These are phyloP conservation scores for Rhodotorula glutinis DNA, from an alignment of 1,284 basidiomycete genomes.

Conservation along the genomic window DNA sequence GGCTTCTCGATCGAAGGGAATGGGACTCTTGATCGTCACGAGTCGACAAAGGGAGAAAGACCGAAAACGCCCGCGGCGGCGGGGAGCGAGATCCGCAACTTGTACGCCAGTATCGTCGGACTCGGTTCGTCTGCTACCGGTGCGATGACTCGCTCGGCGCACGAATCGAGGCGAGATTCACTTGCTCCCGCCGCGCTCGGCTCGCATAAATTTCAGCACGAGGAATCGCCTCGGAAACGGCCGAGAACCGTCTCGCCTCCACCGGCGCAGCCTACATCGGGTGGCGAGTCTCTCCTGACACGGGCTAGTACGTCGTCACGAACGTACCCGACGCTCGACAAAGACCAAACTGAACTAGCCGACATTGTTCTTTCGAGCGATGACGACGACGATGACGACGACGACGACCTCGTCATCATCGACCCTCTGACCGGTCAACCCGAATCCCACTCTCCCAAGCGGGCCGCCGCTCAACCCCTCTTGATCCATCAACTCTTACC, in stretches of 20 bases:
- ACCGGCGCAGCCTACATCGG: not conserved
- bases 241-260: too few relatives aligned
- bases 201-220: too few relatives aligned
- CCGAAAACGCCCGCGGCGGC: not conserved
- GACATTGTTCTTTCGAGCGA: constrained; percentile 13
- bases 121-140: not conserved
- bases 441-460: not conserved
- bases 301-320: too few relatives aligned
- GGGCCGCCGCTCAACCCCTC: constrained; percentile 2
- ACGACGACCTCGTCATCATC: constrained; percentile 6
- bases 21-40: not conserved
- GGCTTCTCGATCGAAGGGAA: not conserved
- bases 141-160: not conserved
- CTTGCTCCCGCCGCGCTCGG: not conserved
- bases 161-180: not conserved
- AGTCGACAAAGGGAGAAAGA: not conserved
- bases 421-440: constrained; percentile 13
- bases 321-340: too few relatives aligned
- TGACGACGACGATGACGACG: not conserved
- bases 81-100: constrained; percentile 3
- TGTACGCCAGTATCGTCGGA: constrained; percentile 23
- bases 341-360: not conserved
- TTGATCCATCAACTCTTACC: constrained; percentile 27
- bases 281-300: too few relatives aligned
- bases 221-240: too few relatives aligned